A percentile compares a stretch with the other conserved stretches of the same genome.
These are phyloP conservation scores for Curvularia verruculosa DNA, from an alignment of 2,329 filamentous ascomycete species.

Conservation along the genomic window DNA sequence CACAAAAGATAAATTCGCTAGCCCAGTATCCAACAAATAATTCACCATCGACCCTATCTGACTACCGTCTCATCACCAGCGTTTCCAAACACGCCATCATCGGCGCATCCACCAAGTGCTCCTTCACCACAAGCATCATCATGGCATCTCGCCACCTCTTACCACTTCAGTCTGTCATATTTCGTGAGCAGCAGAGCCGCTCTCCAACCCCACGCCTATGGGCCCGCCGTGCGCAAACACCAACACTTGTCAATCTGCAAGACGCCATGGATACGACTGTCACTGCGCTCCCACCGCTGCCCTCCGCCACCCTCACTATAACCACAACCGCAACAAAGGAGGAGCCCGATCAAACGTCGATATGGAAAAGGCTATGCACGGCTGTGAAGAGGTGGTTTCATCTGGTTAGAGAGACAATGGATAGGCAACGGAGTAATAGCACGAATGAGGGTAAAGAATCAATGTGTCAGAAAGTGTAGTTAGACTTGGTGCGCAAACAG, in stretches of 20 bases:
- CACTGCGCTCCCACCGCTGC: constrained; percentile 17
- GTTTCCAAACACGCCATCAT: no score
- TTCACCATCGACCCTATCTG: no score
- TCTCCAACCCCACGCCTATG: not conserved
- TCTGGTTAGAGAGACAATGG: not conserved
- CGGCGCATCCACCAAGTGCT: not conserved
- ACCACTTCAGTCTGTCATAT: constrained; percentile 18
- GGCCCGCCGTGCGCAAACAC: not conserved
- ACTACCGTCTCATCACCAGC: not conserved
- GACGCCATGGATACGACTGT: constrained; percentile 17
- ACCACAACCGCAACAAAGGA: not conserved
- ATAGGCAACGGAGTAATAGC: not conserved
- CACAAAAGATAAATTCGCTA: not conserved
- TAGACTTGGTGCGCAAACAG: not conserved
- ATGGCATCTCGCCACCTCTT: constrained; percentile 17
- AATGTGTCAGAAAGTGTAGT: not conserved
- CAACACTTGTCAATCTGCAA: constrained; percentile 13
- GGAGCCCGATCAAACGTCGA: not conserved
- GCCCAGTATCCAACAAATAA: not conserved
- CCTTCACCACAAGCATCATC: not conserved
- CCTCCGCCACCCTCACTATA: not conserved
- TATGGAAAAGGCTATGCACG: not conserved
- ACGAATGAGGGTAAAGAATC: not conserved
- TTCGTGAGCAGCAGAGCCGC: not conserved
- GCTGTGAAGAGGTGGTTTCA: not conserved